phyloP scores from a whole-genome alignment of 306 rosid species.

The Vigna mungo region DNA sequence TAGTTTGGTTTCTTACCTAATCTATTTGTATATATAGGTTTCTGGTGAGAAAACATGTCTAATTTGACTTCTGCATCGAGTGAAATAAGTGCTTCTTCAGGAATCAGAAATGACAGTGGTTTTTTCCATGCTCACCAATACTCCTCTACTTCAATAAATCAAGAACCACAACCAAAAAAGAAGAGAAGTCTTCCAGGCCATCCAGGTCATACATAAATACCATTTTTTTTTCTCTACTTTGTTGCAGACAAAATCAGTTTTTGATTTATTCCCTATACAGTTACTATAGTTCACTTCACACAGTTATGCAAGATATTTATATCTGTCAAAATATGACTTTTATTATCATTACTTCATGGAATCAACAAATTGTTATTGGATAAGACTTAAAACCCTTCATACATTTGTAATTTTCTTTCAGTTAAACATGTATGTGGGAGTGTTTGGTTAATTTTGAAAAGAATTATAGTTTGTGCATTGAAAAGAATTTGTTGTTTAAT shows the following conservation, averaged over 20 bases:
- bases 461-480: too few relatives aligned
- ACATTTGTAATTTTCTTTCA: too few relatives aligned
- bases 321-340: too few relatives aligned
- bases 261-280: neutral
- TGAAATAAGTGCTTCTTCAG: conserved; percentile 72
- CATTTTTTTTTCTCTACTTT: neutral
- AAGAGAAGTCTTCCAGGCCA: conserved; percentile 86
- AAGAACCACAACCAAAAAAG: conserved; percentile 64
- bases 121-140: conserved; percentile 50
- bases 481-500: too few relatives aligned
- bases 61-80: conserved; percentile 78
- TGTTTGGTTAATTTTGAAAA: too few relatives aligned
- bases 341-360: too few relatives aligned
- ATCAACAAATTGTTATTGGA: too few relatives aligned
- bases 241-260: conserved; percentile 6
- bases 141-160: conserved; percentile 62
- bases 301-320: too few relatives aligned
- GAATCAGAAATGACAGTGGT: conserved; percentile 47
- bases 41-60: conserved; percentile 67
- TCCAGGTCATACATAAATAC: conserved; percentile 61
- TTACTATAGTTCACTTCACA: neutral
- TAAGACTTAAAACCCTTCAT: neutral
- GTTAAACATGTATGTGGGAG: too few relatives aligned
- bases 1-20: conserved; percentile 14
- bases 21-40: conserved; percentile 32